These are phyloP conservation scores for Chrysoporthe austroafricana DNA, from an alignment of 2,329 filamentous ascomycete genomes.

Conservation along the genomic window DNA sequence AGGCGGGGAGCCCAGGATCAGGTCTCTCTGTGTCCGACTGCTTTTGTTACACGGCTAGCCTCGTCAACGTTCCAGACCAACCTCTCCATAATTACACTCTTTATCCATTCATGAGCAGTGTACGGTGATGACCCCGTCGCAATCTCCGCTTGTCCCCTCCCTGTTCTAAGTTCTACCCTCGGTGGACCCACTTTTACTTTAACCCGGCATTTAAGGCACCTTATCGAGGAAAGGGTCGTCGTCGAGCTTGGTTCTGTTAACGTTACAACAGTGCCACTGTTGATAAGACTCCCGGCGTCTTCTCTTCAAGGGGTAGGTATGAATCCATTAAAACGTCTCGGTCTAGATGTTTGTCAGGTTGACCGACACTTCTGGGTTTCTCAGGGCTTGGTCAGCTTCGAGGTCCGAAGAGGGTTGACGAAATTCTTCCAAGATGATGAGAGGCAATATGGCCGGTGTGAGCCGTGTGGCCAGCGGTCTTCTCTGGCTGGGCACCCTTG, in stretches of 20 bases:
- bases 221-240: neutral
- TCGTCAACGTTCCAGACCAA: neutral
- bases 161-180: neutral
- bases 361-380: neutral
- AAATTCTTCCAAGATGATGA: slow-evolving; percentile 5
- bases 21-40: neutral
- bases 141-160: neutral
- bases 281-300: neutral
- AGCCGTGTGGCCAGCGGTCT: slow-evolving; percentile 4
- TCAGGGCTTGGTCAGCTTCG: neutral
- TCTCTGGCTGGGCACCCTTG: slow-evolving; percentile 10
- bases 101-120: neutral
- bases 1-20: too few species aligned
- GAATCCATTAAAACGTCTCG: neutral
- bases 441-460: neutral
- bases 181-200: slow-evolving; percentile 1
- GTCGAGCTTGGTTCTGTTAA: neutral
- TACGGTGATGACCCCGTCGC: neutral
- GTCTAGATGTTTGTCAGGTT: neutral
- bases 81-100: neutral
- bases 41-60: neutral
- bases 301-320: neutral
- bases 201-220: slow-evolving; percentile 3
- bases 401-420: neutral
- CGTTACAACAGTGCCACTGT: neutral